phyloP scores from a whole-genome alignment of 108 stramenopile genomes.

The Pseudonitzschia delicatissima region DNA sequence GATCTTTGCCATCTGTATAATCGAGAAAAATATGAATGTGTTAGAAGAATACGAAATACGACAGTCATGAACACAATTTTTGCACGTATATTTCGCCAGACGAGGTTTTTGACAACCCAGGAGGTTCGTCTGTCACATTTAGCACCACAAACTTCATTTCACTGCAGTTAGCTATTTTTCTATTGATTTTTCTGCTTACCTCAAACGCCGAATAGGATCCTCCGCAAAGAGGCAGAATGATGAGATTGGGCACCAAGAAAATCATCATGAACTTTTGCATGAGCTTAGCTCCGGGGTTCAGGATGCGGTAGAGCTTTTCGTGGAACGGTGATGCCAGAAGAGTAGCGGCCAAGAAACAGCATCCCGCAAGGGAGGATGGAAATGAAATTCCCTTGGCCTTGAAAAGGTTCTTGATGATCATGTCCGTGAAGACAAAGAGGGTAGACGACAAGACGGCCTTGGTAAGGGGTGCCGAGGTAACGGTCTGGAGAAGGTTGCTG shows the following conservation, averaged over 20 bases:
- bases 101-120: no score
- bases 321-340: slow-evolving; percentile 28
- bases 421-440: slow-evolving; percentile 19
- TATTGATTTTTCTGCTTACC: no score
- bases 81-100: not conserved
- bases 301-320: slow-evolving; percentile 29
- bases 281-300: slow-evolving; percentile 61
- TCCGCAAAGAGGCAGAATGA: slow-evolving; percentile 64
- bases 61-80: not conserved
- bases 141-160: no score
- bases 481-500: not conserved
- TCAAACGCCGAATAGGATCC: slow-evolving; percentile 50
- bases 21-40: not conserved
- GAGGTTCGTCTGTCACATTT: no score
- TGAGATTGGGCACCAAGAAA: slow-evolving; percentile 76
- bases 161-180: no score
- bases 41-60: not conserved
- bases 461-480: not conserved
- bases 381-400: slow-evolving; percentile 46
- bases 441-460: slow-evolving; percentile 7
- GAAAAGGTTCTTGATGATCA: slow-evolving; percentile 46
- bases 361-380: slow-evolving; percentile 66
- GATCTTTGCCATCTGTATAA: slow-evolving; percentile 43
- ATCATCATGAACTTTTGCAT: slow-evolving; percentile 79
- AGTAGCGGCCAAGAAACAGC: slow-evolving; percentile 46